phyloP scores from a whole-genome alignment of 73 alveolate species.

The Uronychia setigera region DNA sequence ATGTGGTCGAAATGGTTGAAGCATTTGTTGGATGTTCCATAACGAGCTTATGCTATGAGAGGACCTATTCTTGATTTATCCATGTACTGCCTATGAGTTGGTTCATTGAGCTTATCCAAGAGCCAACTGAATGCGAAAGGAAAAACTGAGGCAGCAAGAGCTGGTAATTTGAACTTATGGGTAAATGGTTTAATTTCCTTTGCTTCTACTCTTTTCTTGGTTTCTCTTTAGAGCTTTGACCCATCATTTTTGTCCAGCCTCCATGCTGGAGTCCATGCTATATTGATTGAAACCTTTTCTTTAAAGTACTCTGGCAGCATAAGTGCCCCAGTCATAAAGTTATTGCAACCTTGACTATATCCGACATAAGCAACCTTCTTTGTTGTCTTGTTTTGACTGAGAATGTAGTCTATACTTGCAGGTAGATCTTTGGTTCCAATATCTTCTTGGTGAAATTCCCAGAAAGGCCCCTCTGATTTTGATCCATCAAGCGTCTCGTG shows the following conservation, averaged over 20 bases:
- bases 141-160: no score
- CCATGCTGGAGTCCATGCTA: slow-evolving; percentile 81
- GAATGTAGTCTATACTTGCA: slow-evolving; percentile 80
- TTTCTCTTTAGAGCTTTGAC: no score
- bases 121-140: no score
- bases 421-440: slow-evolving; percentile 95
- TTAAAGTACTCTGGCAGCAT: slow-evolving; percentile 52
- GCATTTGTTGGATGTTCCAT: no score
- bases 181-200: no score
- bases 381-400: slow-evolving; percentile 57
- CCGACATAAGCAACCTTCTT: slow-evolving; percentile 90
- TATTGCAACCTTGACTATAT: slow-evolving; percentile 93
- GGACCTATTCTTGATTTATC: no score
- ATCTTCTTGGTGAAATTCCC: slow-evolving; percentile 94
- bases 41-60: no score
- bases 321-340: slow-evolving; percentile 81
- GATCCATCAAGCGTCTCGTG: slow-evolving; percentile 60
- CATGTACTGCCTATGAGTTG: no score
- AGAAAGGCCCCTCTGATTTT: slow-evolving; percentile 69
- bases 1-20: no score
- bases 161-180: no score
- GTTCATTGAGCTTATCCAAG: no score
- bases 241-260: slow-evolving; percentile 51
- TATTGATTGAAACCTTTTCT: slow-evolving; percentile 58
- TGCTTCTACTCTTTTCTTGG: no score